Percentiles rank a stretch among this genome's conserved stretches.
Evolutionary conservation across 1,284 basidiomycete genomes (phyloP).

Genomic region (Apiotrichum akiyoshidainum): DNA sequence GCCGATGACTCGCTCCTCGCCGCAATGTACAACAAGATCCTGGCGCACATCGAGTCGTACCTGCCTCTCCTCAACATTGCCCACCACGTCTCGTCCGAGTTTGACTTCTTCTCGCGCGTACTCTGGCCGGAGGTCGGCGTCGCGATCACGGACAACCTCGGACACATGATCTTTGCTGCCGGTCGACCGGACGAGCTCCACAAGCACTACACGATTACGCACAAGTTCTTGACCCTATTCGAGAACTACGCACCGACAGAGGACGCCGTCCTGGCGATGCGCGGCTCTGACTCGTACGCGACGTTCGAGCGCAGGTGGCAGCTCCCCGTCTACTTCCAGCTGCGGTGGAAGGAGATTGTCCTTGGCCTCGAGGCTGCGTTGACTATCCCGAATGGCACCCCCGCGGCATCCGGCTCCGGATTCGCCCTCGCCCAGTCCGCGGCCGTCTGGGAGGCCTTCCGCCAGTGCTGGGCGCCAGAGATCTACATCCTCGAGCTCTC

Average conservation of each 20-base stretch:
- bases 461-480: slow-evolving; percentile 76
- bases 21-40: slow-evolving; percentile 71
- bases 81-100: slow-evolving; percentile 59
- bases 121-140: slow-evolving; percentile 80
- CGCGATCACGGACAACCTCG: slow-evolving; percentile 78
- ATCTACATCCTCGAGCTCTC: slow-evolving; percentile 76
- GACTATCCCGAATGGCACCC: slow-evolving; percentile 1
- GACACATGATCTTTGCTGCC: slow-evolving; percentile 76
- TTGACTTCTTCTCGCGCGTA: slow-evolving; percentile 79
- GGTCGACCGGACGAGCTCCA: slow-evolving; percentile 87
- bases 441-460: slow-evolving; percentile 68
- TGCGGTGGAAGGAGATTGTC: slow-evolving; percentile 95
- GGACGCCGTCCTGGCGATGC: slow-evolving; percentile 66
- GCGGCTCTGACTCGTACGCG: slow-evolving; percentile 65
- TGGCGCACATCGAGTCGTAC: slow-evolving; percentile 74
- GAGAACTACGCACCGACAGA: slow-evolving; percentile 76
- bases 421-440: slow-evolving; percentile 59
- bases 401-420: slow-evolving; percentile 6
- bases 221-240: slow-evolving; percentile 77
- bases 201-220: slow-evolving; percentile 80
- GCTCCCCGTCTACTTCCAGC: slow-evolving; percentile 91
- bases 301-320: slow-evolving; percentile 88
- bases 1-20: slow-evolving; percentile 54
- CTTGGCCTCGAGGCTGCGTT: slow-evolving; percentile 63
- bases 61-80: slow-evolving; percentile 69